Evolutionary conservation across 2,329 filamentous ascomycete genomes (phyloP).

Genomic region (Diplodia seriata): DNA sequence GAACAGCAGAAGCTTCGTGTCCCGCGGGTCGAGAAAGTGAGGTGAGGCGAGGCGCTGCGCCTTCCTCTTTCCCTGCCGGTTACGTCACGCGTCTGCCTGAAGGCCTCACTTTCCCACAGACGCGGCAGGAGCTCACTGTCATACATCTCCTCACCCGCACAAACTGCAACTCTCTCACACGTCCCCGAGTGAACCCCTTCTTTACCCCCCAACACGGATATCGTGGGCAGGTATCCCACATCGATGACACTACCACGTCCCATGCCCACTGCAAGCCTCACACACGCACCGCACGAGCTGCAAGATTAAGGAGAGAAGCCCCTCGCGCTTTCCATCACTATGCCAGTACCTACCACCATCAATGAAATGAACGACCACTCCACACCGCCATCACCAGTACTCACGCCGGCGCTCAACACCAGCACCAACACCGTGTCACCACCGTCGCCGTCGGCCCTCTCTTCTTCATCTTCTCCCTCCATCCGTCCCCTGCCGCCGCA

Average conservation of each 20-base stretch:
- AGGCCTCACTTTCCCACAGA: background rate
- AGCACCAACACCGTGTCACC: background rate
- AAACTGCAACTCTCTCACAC: background rate
- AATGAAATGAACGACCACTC: background rate
- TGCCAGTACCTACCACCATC: no score
- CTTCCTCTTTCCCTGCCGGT: background rate
- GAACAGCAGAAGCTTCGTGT: background rate
- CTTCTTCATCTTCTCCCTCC: background rate
- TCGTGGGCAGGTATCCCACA: background rate
- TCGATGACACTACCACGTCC: no score
- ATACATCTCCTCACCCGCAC: background rate
- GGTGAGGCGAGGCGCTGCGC: background rate
- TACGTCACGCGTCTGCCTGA: background rate
- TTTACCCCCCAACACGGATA: background rate
- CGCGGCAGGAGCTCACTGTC: background rate
- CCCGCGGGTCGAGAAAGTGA: background rate
- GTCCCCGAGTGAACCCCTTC: background rate
- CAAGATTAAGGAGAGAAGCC: no score
- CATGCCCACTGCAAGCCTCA: no score
- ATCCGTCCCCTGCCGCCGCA: slow-evolving; percentile 47
- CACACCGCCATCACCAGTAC: background rate
- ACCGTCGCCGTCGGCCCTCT: background rate
- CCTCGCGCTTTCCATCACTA: no score
- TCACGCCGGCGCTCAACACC: background rate
- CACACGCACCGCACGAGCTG: no score